Conservation (phyloP, 1,284 basidiomycete genomes). For the Ustilago crameri region DNA sequence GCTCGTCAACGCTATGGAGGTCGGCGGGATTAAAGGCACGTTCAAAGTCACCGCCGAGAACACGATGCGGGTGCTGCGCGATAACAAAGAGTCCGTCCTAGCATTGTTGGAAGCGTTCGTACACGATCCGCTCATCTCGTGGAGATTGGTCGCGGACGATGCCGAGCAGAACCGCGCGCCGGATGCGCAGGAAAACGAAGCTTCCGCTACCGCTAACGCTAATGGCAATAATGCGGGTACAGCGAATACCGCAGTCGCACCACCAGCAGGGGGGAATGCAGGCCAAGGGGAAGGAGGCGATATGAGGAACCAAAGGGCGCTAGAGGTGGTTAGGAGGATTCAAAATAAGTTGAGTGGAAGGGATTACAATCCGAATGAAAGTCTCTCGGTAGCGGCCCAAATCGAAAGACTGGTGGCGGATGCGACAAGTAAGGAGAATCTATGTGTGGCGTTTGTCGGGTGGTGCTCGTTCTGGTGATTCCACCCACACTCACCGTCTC, state of each 20-base stretch:
- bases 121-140: conserved; percentile 74
- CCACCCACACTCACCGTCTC: too few species aligned
- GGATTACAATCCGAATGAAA: conserved; percentile 61
- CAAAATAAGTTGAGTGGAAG: conserved; percentile 65
- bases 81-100: conserved; percentile 97
- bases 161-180: conserved; percentile 52
- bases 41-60: conserved; percentile 96
- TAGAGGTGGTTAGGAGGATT: conserved; percentile 65
- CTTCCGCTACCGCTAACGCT: conserved; percentile 18
- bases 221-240: conserved; percentile 11
- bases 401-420: conserved; percentile 63
- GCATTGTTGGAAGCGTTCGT: conserved; percentile 90
- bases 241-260: background rate
- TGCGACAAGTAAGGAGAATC: conserved; percentile 63
- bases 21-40: conserved; percentile 92
- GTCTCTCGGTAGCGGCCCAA: conserved; percentile 57
- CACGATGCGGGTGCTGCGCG: conserved; percentile 93
- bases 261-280: background rate
- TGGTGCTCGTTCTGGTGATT: conserved; percentile 64
- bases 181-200: conserved; percentile 63
- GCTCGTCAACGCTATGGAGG: conserved; percentile 99
- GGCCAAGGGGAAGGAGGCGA: conserved; percentile 29
- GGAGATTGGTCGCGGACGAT: conserved; percentile 69
- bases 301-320: conserved; percentile 60
- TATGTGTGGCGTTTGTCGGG: conserved; percentile 66